Evolutionary conservation across 768 basidiomycete species (phyloP), one percentile per base, ranked within the genome.

Genomic region (Floccularia luteovirens): DNA sequence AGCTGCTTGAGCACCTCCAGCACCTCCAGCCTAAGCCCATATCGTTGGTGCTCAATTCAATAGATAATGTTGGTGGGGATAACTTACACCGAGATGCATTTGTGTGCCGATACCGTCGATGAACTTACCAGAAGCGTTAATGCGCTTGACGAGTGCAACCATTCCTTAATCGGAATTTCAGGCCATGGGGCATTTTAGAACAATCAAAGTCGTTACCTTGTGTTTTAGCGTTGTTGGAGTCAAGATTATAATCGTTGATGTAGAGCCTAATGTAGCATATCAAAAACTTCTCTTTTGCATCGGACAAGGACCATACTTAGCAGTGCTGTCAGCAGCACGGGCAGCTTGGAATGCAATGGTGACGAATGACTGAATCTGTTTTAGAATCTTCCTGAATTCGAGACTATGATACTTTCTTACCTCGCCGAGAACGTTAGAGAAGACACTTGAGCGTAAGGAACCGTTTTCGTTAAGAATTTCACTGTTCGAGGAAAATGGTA

Each of bases 391-490:
- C n/a, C n/a, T n/a, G n/a, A n/a, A n/a, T n/a, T n/a, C n/a, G n/a
- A n/a, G n/a, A n/a, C n/a, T n/a, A n/a, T n/a, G n/a, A n/a, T n/a
- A n/a, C n/a, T n/a, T n/a, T n/a, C n/a, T n/a, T n/a, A n/a, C n/a
- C n/a, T 65, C 63, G 42, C 72, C 71, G n/a, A 75, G 57, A 27
- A 72, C 67, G 41, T 68, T 67, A 38, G 50, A 68, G 58, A 72
- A 74, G 30, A 74, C 67, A 43, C 66, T 66, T 24, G 59, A 63
- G 21, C 68, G 63, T 38, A 73, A 48, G 37, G 59, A 61, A 31
- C 73, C 72, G 47, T 73, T 65, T 43, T 75, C 73, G 54, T 73
- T 72, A 51, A 76, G 62, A 39, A 69, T 69, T 53, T 75, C 72
- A 43, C 66, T 67, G 19, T 30, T 30, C 10, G 27, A 30, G 14